Conservation (phyloP, 331 rosid genomes). For the Rhamnella rubrinervis region DNA sequence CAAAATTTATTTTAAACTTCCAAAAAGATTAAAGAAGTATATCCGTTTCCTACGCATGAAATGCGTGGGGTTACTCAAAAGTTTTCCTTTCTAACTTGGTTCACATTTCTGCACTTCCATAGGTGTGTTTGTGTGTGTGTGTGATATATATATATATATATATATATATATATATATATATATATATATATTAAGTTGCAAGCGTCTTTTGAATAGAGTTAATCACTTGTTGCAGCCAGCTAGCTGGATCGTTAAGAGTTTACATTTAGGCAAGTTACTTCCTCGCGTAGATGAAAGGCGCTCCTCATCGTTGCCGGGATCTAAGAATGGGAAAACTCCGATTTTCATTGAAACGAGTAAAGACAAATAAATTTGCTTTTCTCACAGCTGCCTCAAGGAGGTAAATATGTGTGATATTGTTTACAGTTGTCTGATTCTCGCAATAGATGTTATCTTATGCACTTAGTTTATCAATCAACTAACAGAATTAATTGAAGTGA, state of each 20-base stretch:
- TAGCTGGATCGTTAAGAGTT: conserved; percentile 73
- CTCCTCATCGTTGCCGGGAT: conserved; percentile 16
- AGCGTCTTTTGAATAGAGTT: not conserved
- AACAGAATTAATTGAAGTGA: too few species aligned
- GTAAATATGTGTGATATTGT: too few species aligned
- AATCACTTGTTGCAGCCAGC: conserved; percentile 50
- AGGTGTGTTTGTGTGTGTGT: too few species aligned
- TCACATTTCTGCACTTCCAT: not conserved
- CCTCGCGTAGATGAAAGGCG: conserved; percentile 37
- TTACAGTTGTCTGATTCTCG: too few species aligned
- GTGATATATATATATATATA: too few species aligned
- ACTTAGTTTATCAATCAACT: too few species aligned
- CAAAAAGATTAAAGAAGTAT: not conserved
- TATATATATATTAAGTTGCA: not conserved
- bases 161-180: too few species aligned
- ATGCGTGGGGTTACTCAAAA: not conserved
- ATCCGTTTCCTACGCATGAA: not conserved
- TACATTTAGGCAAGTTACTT: conserved; percentile 66
- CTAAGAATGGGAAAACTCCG: conserved; percentile 32
- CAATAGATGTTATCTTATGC: too few species aligned
- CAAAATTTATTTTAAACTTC: not conserved
- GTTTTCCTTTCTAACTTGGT: not conserved
- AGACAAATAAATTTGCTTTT: too few species aligned
- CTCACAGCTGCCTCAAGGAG: too few species aligned
- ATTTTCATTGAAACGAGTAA: not conserved